Evolutionary conservation across 768 basidiomycete species (phyloP).

Genomic region (Tricholoma hemisulphureum): DNA sequence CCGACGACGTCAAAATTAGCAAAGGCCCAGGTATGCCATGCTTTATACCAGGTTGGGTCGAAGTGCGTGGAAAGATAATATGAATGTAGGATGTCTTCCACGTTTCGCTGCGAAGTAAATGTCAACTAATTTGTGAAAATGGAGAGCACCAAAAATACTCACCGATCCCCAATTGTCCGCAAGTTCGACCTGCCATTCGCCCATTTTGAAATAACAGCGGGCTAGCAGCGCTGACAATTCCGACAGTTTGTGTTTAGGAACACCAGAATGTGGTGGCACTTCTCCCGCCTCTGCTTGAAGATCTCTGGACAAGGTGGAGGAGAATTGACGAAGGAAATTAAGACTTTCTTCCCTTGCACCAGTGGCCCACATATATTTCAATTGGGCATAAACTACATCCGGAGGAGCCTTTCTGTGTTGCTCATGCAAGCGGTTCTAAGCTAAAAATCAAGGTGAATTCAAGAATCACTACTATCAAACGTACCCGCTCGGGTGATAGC

Average conservation of each 20-base stretch:
- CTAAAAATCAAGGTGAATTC: neutral
- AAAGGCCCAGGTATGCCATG: slow-evolving; percentile 98
- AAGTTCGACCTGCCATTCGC: slow-evolving; percentile 87
- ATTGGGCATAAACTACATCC: slow-evolving; percentile 92
- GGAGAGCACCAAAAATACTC: slow-evolving; percentile 30
- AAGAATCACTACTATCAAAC: slow-evolving; percentile 14
- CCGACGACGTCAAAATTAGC: slow-evolving; percentile 93
- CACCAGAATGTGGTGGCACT: slow-evolving; percentile 47
- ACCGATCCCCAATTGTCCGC: slow-evolving; percentile 80
- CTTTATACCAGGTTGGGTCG: slow-evolving; percentile 97
- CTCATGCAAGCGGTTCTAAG: slow-evolving; percentile 36
- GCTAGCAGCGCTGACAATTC: slow-evolving; percentile 85
- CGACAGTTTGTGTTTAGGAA: slow-evolving; percentile 57
- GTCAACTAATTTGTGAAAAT: neutral
- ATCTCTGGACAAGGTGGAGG: slow-evolving; percentile 71
- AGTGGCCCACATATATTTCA: slow-evolving; percentile 94
- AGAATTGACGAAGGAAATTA: slow-evolving; percentile 80
- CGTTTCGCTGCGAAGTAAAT: slow-evolving; percentile 60
- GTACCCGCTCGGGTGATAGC: slow-evolving; percentile 68
- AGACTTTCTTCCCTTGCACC: slow-evolving; percentile 77
- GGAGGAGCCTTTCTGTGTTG: slow-evolving; percentile 79
- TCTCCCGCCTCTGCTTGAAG: slow-evolving; percentile 60
- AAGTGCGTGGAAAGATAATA: slow-evolving; percentile 88
- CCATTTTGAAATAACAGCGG: slow-evolving; percentile 94
- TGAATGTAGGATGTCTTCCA: slow-evolving; percentile 78